Evolutionary conservation across 169 alveolate genomes (phyloP).

Genomic region (Gregarina niphandrodes): DNA sequence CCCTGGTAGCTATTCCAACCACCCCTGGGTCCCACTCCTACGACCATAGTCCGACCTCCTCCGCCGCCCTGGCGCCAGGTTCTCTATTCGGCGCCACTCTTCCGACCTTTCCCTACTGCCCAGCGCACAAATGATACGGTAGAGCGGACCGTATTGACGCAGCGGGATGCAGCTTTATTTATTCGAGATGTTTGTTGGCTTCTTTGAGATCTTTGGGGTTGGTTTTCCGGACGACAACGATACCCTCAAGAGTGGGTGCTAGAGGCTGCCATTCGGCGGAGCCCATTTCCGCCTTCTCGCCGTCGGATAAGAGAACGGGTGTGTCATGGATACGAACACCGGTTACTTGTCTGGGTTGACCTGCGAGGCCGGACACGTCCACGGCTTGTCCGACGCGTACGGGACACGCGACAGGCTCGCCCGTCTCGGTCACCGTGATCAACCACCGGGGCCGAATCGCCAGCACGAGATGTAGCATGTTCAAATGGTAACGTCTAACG

Average conservation of each 20-base stretch:
- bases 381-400: conserved; percentile 81
- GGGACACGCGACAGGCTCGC: conserved; percentile 43
- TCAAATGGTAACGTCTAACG: neutral
- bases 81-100: too few relatives aligned
- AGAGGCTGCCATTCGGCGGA: neutral
- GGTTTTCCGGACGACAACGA: neutral
- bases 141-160: too few relatives aligned
- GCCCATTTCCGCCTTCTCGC: neutral
- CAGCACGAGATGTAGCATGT: neutral
- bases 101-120: too few relatives aligned
- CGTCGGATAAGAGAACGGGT: conserved; percentile 62
- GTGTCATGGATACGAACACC: conserved; percentile 96
- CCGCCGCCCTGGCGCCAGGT: too few relatives aligned
- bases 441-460: conserved; percentile 43
- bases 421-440: conserved; percentile 50
- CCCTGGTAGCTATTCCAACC: too few relatives aligned
- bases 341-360: conserved; percentile 74
- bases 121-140: too few relatives aligned
- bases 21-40: too few relatives aligned
- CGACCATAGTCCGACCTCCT: too few relatives aligned
- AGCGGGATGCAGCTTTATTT: neutral
- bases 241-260: conserved; percentile 1
- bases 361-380: conserved; percentile 89
- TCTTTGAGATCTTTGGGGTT: neutral
- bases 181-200: neutral